phyloP scores from a whole-genome alignment of 441 rosid genomes.

The Populus hybrid region DNA sequence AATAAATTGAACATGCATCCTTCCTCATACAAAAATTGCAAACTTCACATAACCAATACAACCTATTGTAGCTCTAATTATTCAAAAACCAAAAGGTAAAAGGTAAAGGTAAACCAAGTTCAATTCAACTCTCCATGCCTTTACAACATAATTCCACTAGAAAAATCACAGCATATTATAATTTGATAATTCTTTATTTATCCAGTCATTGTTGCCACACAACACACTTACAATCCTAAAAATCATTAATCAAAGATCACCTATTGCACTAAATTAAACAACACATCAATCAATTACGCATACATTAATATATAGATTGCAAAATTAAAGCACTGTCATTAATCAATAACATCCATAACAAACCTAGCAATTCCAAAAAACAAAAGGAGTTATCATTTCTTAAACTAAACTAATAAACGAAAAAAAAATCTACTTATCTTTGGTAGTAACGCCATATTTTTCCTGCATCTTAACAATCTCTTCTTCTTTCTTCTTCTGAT shows the following conservation, averaged over 20 bases:
- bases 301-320: not conserved
- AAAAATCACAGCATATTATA: not conserved
- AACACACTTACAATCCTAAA: not conserved
- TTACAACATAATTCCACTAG: not conserved
- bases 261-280: not conserved
- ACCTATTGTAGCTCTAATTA: not conserved
- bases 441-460: slow-evolving; percentile 91
- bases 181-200: not conserved
- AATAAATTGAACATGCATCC: not conserved
- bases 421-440: slow-evolving; percentile 57
- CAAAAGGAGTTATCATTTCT: not conserved
- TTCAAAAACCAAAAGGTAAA: not conserved
- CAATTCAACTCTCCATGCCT: not conserved
- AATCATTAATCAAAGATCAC: not conserved
- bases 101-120: not conserved
- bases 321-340: not conserved
- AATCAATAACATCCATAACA: not conserved
- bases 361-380: not conserved
- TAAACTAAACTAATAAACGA: not conserved
- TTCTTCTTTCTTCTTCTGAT: slow-evolving; percentile 92
- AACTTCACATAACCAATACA: not conserved
- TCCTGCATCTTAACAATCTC: slow-evolving; percentile 89
- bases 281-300: not conserved
- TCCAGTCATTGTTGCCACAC: not conserved
- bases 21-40: not conserved